phyloP scores from a whole-genome alignment of 441 rosid genomes.

The Gossypium laxum region DNA sequence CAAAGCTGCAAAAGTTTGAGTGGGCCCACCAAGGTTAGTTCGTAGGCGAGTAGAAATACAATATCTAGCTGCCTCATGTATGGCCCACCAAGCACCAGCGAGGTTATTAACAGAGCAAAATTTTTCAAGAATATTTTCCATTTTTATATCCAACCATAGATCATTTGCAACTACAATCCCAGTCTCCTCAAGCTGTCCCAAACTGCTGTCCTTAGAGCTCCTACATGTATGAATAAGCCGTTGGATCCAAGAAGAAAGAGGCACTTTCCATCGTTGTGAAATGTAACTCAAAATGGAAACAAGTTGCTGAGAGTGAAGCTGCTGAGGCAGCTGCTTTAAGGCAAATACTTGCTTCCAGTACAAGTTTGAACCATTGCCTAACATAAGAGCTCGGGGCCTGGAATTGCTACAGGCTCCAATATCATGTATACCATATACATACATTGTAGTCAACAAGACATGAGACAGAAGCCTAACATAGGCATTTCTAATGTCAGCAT shows the following conservation, averaged over 20 bases:
- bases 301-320: constrained; percentile 85
- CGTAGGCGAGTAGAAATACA: constrained; percentile 80
- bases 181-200: constrained; percentile 56
- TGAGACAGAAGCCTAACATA: constrained; percentile 64
- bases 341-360: constrained; percentile 89
- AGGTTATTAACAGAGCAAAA: constrained; percentile 65
- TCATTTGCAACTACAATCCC: constrained; percentile 30
- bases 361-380: constrained; percentile 44
- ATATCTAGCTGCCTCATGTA: constrained; percentile 93
- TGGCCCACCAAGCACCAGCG: constrained; percentile 98
- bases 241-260: constrained; percentile 85
- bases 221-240: constrained; percentile 56
- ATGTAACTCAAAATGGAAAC: constrained; percentile 90
- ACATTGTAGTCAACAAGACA: constrained; percentile 58
- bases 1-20: constrained; percentile 96
- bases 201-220: constrained; percentile 40
- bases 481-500: constrained; percentile 49
- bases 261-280: constrained; percentile 87
- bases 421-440: constrained; percentile 46
- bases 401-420: constrained; percentile 32
- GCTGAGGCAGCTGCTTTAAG: constrained; percentile 64
- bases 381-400: constrained; percentile 37
- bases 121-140: constrained; percentile 64
- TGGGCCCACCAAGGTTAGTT: constrained; percentile 96
- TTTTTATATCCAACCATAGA: constrained; percentile 47